Evolutionary conservation across 495 filamentous ascomycete species (phyloP).

Genomic region (Oleoguttula mirabilis): DNA sequence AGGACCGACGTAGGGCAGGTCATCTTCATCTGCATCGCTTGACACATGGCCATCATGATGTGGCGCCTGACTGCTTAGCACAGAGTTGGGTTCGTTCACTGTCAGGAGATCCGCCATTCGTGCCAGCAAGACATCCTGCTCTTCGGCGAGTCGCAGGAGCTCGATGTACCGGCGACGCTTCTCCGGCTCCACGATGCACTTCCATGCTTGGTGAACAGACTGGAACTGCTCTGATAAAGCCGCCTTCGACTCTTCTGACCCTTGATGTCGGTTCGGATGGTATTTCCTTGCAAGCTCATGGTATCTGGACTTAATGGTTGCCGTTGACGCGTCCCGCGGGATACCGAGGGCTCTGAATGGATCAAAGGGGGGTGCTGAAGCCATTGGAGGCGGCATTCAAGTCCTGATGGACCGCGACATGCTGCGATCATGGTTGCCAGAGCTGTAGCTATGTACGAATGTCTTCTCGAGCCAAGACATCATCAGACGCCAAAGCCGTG

Average conservation of each 20-base stretch:
- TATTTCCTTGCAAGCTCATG: slow-evolving; percentile 10
- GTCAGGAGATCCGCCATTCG: slow-evolving; percentile 9
- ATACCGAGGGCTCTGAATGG: slow-evolving; percentile 17
- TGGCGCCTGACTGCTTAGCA: neutral
- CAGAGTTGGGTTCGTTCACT: neutral
- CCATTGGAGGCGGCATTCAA: slow-evolving; percentile 4
- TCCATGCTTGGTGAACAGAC: slow-evolving; percentile 13
- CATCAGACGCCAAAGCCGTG: no score
- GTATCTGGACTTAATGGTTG: slow-evolving; percentile 11
- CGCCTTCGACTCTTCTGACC: slow-evolving; percentile 9
- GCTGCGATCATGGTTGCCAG: slow-evolving; percentile 21
- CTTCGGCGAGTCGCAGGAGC: slow-evolving; percentile 9
- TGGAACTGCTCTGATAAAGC: slow-evolving; percentile 14
- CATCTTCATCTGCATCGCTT: slow-evolving; percentile 19
- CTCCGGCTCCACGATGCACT: slow-evolving; percentile 5
- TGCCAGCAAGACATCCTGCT: slow-evolving; percentile 8
- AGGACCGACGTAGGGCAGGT: slow-evolving; percentile 10
- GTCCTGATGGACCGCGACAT: slow-evolving; percentile 30
- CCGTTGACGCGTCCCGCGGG: slow-evolving; percentile 10
- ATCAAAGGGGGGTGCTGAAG: slow-evolving; percentile 9
- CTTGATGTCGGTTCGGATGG: slow-evolving; percentile 19
- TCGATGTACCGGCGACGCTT: slow-evolving; percentile 16
- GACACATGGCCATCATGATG: slow-evolving; percentile 12
- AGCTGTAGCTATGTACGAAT: neutral
- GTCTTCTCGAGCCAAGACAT: neutral